Conservation (phyloP, 441 rosid species). For the Brassica balearica region DNA sequence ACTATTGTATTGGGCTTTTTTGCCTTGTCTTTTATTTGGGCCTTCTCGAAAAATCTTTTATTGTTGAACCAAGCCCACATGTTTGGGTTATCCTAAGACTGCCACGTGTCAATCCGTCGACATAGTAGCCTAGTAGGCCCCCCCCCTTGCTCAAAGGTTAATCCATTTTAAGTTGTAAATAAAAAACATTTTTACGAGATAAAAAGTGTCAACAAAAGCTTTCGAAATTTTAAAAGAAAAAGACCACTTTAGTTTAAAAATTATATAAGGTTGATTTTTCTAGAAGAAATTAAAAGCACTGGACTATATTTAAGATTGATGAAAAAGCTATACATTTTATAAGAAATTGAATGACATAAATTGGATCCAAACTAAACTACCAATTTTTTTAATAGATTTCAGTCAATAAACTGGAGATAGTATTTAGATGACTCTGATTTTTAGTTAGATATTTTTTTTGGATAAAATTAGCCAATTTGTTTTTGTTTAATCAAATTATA, state of each 20-base stretch:
- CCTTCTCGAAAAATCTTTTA: background rate
- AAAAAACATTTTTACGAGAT: no score
- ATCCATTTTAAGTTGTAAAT: no score
- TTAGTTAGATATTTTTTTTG: no score
- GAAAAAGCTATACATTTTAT: no score
- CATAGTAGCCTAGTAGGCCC: background rate
- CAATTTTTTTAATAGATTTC: background rate
- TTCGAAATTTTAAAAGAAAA: no score
- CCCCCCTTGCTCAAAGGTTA: background rate
- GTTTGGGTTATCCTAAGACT: background rate
- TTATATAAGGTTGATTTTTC: no score
- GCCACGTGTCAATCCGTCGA: background rate
- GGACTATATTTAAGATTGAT: no score
- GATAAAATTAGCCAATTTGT: no score
- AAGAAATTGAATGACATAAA: background rate
- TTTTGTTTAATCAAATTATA: no score
- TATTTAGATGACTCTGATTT: background rate
- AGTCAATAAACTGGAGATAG: background rate
- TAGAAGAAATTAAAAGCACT: no score
- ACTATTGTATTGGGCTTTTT: background rate
- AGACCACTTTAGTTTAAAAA: no score
- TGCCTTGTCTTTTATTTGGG: background rate
- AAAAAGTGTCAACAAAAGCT: no score
- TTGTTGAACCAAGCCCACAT: background rate
- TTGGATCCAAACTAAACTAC: background rate